Evolutionary conservation across 768 basidiomycete genomes (phyloP).

Genomic region (Suillus tomentosus): DNA sequence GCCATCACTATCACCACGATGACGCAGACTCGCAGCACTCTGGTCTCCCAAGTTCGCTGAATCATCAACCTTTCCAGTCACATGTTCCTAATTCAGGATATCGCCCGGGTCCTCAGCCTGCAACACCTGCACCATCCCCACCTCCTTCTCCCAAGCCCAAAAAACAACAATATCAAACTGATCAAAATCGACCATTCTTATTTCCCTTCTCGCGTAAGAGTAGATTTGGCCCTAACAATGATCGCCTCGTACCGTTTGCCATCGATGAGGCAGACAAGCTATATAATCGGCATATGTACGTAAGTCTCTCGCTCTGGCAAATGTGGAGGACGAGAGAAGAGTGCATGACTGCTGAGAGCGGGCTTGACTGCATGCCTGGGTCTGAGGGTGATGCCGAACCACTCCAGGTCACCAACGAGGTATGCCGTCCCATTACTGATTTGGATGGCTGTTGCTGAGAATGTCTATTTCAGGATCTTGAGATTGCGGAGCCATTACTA

Average conservation of each 20-base stretch:
- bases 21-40: slow-evolving; percentile 55
- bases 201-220: slow-evolving; percentile 87
- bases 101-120: slow-evolving; percentile 59
- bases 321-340: slow-evolving; percentile 97
- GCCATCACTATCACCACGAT: slow-evolving; percentile 93
- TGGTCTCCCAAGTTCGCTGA: slow-evolving; percentile 38
- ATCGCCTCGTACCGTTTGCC: slow-evolving; percentile 85
- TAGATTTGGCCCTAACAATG: slow-evolving; percentile 50
- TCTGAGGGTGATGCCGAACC: slow-evolving; percentile 58
- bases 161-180: slow-evolving; percentile 98
- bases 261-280: slow-evolving; percentile 95
- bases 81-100: slow-evolving; percentile 29
- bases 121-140: slow-evolving; percentile 90
- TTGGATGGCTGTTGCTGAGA: slow-evolving; percentile 9
- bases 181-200: slow-evolving; percentile 90
- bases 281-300: slow-evolving; percentile 87
- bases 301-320: slow-evolving; percentile 86
- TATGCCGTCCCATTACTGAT: slow-evolving; percentile 22
- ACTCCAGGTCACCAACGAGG: slow-evolving; percentile 47
- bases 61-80: slow-evolving; percentile 40
- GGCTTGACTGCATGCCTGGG: slow-evolving; percentile 78
- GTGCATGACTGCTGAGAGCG: slow-evolving; percentile 92
- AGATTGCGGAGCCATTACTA: slow-evolving; percentile 63
- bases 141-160: slow-evolving; percentile 88
- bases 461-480: slow-evolving; percentile 48